Evolutionary conservation across 1,284 basidiomycete genomes (phyloP).

Genomic region (Tilletia walkeri): DNA sequence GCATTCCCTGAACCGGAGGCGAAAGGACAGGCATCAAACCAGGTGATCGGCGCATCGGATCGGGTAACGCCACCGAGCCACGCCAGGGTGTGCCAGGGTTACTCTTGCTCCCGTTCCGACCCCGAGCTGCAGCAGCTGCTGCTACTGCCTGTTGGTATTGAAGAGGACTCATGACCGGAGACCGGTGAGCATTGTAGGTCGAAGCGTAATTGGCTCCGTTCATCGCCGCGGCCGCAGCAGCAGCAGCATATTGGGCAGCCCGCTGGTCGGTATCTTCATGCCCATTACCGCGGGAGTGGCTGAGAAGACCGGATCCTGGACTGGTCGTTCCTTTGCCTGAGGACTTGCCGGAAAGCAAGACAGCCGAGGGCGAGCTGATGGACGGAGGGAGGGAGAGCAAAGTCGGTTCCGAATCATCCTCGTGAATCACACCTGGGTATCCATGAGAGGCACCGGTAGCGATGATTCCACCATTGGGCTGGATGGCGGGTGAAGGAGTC

Average conservation of each 20-base stretch:
- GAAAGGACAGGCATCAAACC: constrained; percentile 1
- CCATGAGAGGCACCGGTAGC: too few species aligned
- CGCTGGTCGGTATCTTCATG: neutral
- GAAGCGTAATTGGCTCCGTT: neutral
- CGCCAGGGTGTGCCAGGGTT: constrained; percentile 7
- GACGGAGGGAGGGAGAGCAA: constrained; percentile 14
- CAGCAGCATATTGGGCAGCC: neutral
- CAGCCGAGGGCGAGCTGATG: constrained; percentile 2
- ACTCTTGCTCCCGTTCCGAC: constrained; percentile 1
- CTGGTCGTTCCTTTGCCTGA: neutral
- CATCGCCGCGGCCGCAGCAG: neutral
- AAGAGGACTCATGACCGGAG: neutral
- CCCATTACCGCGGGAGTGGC: neutral
- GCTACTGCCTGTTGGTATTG: neutral
- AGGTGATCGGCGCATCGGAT: neutral
- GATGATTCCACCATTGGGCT: neutral
- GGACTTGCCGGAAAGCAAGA: neutral
- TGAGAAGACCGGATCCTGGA: neutral
- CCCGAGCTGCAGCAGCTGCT: neutral
- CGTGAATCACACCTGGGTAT: neutral
- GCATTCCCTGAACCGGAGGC: neutral
- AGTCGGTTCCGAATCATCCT: constrained; percentile 3
- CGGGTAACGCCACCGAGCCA: neutral
- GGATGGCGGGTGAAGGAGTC: constrained; percentile 9
- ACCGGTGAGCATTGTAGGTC: constrained; percentile 7